Evolutionary conservation across 768 basidiomycete genomes (phyloP).

Genomic region (Mycena metata): DNA sequence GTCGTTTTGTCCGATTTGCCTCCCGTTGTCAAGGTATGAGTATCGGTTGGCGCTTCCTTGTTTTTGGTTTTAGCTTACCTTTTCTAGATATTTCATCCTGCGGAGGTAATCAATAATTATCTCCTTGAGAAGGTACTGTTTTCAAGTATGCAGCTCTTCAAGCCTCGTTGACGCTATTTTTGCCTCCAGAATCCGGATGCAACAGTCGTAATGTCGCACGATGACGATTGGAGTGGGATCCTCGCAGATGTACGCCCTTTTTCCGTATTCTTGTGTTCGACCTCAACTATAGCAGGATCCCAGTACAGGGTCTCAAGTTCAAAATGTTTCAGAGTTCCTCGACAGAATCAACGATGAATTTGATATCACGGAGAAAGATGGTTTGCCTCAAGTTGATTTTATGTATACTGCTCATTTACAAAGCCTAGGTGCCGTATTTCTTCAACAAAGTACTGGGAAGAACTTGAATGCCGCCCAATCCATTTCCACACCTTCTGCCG

Average conservation of each 20-base stretch:
- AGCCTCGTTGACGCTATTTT: too few relatives aligned
- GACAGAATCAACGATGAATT: neutral
- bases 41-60: too few relatives aligned
- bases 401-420: too few relatives aligned
- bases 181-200: neutral
- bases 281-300: neutral
- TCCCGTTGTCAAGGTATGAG: neutral
- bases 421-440: too few relatives aligned
- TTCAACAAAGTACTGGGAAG: too few relatives aligned
- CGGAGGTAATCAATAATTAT: slow-evolving; percentile 5
- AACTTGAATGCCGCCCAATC: too few relatives aligned
- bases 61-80: neutral
- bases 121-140: neutral
- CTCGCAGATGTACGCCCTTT: slow-evolving; percentile 3
- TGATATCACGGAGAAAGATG: neutral
- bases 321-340: neutral
- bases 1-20: slow-evolving; percentile 8
- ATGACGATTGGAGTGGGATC: slow-evolving; percentile 22
- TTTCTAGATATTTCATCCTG: slow-evolving; percentile 8
- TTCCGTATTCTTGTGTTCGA: neutral
- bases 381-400: neutral
- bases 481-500: too few relatives aligned
- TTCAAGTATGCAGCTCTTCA: neutral
- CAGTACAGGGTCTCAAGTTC: neutral
- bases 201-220: slow-evolving; percentile 10